phyloP scores from a whole-genome alignment of 2,329 filamentous ascomycete species.

The Aspergillus intermedius region DNA sequence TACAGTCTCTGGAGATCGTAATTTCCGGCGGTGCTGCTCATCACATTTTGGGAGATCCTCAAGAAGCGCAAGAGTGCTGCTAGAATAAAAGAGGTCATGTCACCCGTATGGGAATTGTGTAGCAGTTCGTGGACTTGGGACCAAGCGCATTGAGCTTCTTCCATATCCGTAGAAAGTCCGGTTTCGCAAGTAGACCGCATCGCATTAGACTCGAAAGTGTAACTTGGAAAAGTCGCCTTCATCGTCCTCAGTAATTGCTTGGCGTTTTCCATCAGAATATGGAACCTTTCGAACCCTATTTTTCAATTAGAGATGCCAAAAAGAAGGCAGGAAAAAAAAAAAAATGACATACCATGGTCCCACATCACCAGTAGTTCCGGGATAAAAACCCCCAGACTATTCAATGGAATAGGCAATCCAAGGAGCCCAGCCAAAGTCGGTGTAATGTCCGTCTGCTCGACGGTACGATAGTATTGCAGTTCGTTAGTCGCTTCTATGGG shows the following conservation, averaged over 20 bases:
- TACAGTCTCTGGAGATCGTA: conserved; percentile 61
- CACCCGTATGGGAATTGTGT: conserved; percentile 2
- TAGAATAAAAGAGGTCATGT: conserved; percentile 16
- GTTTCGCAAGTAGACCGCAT: conserved; percentile 16
- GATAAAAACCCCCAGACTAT: conserved; percentile 84
- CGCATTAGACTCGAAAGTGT: conserved; percentile 39
- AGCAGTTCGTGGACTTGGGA: conserved; percentile 28
- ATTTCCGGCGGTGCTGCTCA: conserved; percentile 88
- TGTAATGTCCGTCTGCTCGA: conserved; percentile 93
- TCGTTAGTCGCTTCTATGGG: conserved; percentile 59
- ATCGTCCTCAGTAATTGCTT: conserved; percentile 73
- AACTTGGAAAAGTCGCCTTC: conserved; percentile 61
- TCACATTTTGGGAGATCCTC: conserved; percentile 63
- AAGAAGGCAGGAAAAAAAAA: background rate
- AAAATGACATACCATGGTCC: conserved; percentile 49
- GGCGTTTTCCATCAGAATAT: conserved; percentile 71
- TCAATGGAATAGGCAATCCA: conserved; percentile 79
- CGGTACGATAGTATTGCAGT: conserved; percentile 73
- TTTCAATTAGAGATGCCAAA: background rate
- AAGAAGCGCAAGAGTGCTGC: conserved; percentile 51
- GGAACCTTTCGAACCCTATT: conserved; percentile 49
- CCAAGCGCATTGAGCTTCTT: conserved; percentile 66
- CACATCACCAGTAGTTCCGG: conserved; percentile 72
- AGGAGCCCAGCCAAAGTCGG: conserved; percentile 82
- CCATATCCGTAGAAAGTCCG: conserved; percentile 32